These are phyloP conservation scores for Exophiala dermatitidis DNA, from an alignment of 2,329 filamentous ascomycete species.

Conservation along the genomic window DNA sequence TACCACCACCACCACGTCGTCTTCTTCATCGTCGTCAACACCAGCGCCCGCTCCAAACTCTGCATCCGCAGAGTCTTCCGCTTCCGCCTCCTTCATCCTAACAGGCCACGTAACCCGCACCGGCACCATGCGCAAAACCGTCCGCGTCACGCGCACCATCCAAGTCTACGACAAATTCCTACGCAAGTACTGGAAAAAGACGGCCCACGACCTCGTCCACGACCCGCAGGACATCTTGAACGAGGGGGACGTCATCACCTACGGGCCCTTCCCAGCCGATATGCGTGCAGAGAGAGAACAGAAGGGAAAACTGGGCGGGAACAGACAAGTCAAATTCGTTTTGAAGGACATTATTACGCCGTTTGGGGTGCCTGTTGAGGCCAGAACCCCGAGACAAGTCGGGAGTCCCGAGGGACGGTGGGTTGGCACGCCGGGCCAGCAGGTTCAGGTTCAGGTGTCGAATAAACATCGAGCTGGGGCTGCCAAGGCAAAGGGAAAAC, in stretches of 20 bases:
- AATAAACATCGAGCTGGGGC: too few species aligned
- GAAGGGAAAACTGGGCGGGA: constrained; percentile 5
- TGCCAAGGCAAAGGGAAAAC: neutral
- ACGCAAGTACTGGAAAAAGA: constrained; percentile 22
- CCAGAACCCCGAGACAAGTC: constrained; percentile 6
- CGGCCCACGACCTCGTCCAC: constrained; percentile 21
- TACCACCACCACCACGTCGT: neutral
- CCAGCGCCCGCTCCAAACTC: neutral
- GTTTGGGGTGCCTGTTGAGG: constrained; percentile 20
- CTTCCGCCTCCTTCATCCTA: neutral
- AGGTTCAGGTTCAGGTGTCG: constrained; percentile 3
- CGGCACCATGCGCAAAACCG: constrained; percentile 18
- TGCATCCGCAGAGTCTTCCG: constrained; percentile 2
- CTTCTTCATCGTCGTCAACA: neutral
- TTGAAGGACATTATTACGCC: constrained; percentile 22
- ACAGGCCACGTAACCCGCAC: constrained; percentile 12
- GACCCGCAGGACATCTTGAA: constrained; percentile 20
- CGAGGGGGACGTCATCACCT: constrained; percentile 25
- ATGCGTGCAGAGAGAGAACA: constrained; percentile 9
- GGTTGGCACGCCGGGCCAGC: constrained; percentile 11
- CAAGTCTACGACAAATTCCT: constrained; percentile 22
- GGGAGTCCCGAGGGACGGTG: constrained; percentile 11
- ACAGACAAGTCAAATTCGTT: constrained; percentile 15
- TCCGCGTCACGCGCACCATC: constrained; percentile 13
- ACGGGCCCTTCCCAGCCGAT: constrained; percentile 15